Evolutionary conservation across 2,329 filamentous ascomycete species (phyloP).

Genomic region (Blastomyces gilchristii): DNA sequence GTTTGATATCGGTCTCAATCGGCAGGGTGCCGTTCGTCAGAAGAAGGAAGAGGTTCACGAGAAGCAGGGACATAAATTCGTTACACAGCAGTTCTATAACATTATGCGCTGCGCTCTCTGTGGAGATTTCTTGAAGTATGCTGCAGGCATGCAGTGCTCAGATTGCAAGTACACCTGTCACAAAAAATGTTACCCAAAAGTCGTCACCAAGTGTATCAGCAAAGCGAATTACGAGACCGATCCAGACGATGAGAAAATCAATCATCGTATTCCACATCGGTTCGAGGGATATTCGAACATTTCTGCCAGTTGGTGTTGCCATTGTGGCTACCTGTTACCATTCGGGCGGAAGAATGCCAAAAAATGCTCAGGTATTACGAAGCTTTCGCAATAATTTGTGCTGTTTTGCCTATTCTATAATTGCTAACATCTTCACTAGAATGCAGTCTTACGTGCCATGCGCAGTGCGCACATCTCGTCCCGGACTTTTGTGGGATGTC

Average conservation of each 20-base stretch:
- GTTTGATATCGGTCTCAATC: constrained; percentile 80
- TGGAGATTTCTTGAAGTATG: constrained; percentile 97
- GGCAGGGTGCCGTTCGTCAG: constrained; percentile 92
- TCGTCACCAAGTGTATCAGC: constrained; percentile 98
- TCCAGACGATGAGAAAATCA: constrained; percentile 98
- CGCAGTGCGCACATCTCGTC: constrained; percentile 84
- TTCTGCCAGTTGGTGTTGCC: constrained; percentile 98
- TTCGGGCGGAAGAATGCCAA: constrained; percentile 92
- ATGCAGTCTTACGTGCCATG: constrained; percentile 84
- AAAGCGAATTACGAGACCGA: constrained; percentile 98
- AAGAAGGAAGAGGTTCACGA: constrained; percentile 97
- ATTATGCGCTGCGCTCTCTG: constrained; percentile 99
- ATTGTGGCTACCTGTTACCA: constrained; percentile 91
- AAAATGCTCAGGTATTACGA: constrained; percentile 66
- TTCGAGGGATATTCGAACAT: constrained; percentile 97
- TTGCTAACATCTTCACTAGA: constrained; percentile 43
- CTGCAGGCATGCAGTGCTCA: constrained; percentile 96
- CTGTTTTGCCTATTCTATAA: neutral
- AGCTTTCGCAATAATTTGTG: constrained; percentile 5
- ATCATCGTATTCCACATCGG: constrained; percentile 94
- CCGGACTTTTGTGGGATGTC: constrained; percentile 99
- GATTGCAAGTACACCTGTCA: constrained; percentile 99
- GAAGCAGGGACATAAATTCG: constrained; percentile 98
- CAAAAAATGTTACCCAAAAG: constrained; percentile 90
- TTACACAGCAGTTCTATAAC: constrained; percentile 98